Percentiles rank a stretch among this genome's conserved stretches.
Conservation (phyloP, 139 green algal genomes). For the Picochlorum sp. region DNA sequence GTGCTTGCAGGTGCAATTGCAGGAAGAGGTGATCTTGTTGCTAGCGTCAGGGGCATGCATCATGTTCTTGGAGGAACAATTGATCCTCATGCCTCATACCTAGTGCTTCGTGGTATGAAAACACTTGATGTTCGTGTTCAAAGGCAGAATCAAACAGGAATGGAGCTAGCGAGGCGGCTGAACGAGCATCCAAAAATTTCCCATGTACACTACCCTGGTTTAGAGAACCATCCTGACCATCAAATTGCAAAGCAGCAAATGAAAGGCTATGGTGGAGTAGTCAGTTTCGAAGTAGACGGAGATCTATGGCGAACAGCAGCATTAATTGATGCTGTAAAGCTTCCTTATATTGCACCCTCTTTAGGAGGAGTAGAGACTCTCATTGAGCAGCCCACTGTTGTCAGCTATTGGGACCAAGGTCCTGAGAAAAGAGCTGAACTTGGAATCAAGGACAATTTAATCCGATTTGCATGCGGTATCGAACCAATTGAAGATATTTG, state of each 20-base stretch:
- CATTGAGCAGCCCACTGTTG: conserved; percentile 97
- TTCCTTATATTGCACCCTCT: conserved; percentile 97
- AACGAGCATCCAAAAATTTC: conserved; percentile 68
- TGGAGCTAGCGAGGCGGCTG: conserved; percentile 61
- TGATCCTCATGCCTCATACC: conserved; percentile 90
- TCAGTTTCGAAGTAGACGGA: conserved; percentile 86
- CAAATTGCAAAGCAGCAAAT: conserved; percentile 88
- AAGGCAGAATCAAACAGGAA: conserved; percentile 59
- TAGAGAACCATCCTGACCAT: conserved; percentile 87
- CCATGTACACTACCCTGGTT: conserved; percentile 68
- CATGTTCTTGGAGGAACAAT: conserved; percentile 95
- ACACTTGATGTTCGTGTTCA: conserved; percentile 88
- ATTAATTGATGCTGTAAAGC: conserved; percentile 81
- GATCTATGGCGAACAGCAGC: conserved; percentile 78
- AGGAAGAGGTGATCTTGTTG: conserved; percentile 68
- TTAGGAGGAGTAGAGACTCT: conserved; percentile 94
- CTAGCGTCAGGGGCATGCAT: conserved; percentile 79
- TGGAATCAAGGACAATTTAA: conserved; percentile 97
- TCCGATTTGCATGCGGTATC: conserved; percentile 86
- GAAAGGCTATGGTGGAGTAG: conserved; percentile 87
- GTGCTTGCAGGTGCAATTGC: conserved; percentile 84
- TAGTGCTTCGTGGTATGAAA: conserved; percentile 96
- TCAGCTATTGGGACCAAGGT: conserved; percentile 74
- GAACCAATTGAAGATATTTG: conserved; percentile 92
- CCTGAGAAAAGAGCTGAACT: conserved; percentile 76